Evolutionary conservation across 768 basidiomycete genomes (phyloP).

Genomic region (Suillus bovinus): DNA sequence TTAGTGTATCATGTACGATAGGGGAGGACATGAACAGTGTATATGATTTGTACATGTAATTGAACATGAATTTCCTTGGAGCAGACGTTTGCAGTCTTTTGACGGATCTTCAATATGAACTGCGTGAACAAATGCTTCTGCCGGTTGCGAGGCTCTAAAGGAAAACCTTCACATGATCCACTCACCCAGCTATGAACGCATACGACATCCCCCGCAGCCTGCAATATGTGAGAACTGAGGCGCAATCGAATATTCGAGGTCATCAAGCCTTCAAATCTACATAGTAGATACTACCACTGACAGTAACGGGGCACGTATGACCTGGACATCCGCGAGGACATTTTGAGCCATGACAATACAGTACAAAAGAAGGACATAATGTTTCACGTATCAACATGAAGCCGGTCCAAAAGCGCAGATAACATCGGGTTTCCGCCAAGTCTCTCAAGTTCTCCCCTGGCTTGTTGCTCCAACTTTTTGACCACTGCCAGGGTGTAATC

Average conservation of each 20-base stretch:
- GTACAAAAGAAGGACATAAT: not conserved
- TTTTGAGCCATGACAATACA: not conserved
- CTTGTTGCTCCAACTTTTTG: conserved; percentile 22
- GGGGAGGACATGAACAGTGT: not conserved
- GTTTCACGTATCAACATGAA: conserved; percentile 37
- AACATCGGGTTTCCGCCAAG: conserved; percentile 73
- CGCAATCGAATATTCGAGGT: not conserved
- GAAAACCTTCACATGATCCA: not conserved
- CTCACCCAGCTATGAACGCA: conserved; percentile 26
- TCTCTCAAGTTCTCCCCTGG: conserved; percentile 59
- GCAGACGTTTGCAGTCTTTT: not conserved
- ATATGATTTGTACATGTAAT: not conserved
- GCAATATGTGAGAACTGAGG: not conserved
- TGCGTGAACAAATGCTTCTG: not conserved
- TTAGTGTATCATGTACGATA: not conserved
- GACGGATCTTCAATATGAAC: not conserved
- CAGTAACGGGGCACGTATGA: not conserved
- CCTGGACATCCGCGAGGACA: not conserved
- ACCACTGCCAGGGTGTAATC: conserved; percentile 74
- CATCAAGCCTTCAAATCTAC: not conserved
- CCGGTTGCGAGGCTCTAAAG: not conserved
- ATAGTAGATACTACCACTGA: not conserved
- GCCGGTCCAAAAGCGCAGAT: conserved; percentile 50
- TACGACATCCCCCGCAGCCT: not conserved
- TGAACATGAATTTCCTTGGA: not conserved